Base-by-base conservation (phyloP, 306 rosid genomes). In the Cucumis hystrix region DNA sequence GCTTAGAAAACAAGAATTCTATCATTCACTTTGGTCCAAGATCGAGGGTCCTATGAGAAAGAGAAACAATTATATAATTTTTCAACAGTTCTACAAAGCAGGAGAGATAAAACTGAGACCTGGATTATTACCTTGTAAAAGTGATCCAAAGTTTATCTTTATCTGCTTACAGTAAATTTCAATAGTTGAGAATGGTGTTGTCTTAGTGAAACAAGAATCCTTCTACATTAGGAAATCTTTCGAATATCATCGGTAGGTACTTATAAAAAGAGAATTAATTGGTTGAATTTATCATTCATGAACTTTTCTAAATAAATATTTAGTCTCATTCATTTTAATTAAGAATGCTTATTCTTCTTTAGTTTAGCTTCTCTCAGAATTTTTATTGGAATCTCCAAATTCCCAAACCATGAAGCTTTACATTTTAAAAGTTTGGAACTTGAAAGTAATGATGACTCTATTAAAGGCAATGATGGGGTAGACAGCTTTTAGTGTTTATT, bases 81-180 rank as follows among this genome's bases (percentile, higher is more conserved):
- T 87, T 69, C 52, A 77, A 80, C 51, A 71, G 83, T 76, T 74
- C 61, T 63, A 23, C 18, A 23, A 25, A 45, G 58, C 10, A 77
- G 76, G 56, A 37, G 77, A 23, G 56, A 73, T 82, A 28, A 10
- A 55, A 75, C 67, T 33, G 20, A 56, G 66, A 37, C 3, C 28
- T 70, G 11, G 59, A 47, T 70, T 70, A 95, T 70, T 70, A 95
- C 99, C 99, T 88, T 86, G 80, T 90, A n/a, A n/a, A 77, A 40
- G 97, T 80, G 82, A 90, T 89, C 99, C 99, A 95, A 77, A 95
- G 82, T 75, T 95, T 95, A 73, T 73, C 88, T 84, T 87, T 95
- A 87, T 95, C 97, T 9, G 97, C 97, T 74, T 90, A 96, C 40
- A 90, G 83, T 49, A 95, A 80, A 83, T 88, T 95, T 97, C 99